phyloP scores from a whole-genome alignment of 805 yeast genomes.

The Yamadazyma akitaensis region DNA sequence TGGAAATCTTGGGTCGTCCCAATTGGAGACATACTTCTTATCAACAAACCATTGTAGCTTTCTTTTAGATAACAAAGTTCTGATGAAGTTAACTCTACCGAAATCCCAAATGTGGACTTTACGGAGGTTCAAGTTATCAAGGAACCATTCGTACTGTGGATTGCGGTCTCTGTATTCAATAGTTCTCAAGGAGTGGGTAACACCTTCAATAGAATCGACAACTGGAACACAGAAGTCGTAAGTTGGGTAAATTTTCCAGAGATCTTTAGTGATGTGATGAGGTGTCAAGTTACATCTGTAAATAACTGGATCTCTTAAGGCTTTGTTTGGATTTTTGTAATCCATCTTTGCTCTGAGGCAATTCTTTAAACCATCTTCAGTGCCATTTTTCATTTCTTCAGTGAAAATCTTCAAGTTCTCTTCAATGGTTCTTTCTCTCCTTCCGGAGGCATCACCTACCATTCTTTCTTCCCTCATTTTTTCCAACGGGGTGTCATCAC shows the following conservation, averaged over 20 bases:
- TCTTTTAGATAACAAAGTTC: constrained; percentile 94
- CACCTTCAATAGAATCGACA: constrained; percentile 94
- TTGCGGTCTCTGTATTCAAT: constrained; percentile 99
- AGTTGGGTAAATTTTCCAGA: constrained; percentile 97
- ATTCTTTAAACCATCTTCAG: constrained; percentile 87
- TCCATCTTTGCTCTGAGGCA: constrained; percentile 97
- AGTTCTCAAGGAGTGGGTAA: constrained; percentile 96
- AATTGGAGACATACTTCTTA: constrained; percentile 77
- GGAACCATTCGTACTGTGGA: constrained; percentile 97
- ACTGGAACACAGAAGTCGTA: constrained; percentile 98
- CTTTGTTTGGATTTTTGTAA: constrained; percentile 85
- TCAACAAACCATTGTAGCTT: constrained; percentile 99
- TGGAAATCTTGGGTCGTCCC: constrained; percentile 99
- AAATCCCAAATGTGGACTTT: constrained; percentile 98
- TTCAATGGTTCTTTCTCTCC: constrained; percentile 91
- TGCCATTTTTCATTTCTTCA: constrained; percentile 90
- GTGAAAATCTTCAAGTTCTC: constrained; percentile 85
- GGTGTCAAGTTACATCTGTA: constrained; percentile 97
- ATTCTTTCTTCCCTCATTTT: constrained; percentile 98
- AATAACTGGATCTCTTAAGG: constrained; percentile 96
- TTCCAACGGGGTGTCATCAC: constrained; percentile 94
- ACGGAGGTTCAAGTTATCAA: constrained; percentile 74
- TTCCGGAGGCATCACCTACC: constrained; percentile 90
- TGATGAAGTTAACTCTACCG: constrained; percentile 92
- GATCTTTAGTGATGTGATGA: constrained; percentile 91